Base-by-base conservation (phyloP, 768 basidiomycete genomes). In the Kwoniella sp. region DNA sequence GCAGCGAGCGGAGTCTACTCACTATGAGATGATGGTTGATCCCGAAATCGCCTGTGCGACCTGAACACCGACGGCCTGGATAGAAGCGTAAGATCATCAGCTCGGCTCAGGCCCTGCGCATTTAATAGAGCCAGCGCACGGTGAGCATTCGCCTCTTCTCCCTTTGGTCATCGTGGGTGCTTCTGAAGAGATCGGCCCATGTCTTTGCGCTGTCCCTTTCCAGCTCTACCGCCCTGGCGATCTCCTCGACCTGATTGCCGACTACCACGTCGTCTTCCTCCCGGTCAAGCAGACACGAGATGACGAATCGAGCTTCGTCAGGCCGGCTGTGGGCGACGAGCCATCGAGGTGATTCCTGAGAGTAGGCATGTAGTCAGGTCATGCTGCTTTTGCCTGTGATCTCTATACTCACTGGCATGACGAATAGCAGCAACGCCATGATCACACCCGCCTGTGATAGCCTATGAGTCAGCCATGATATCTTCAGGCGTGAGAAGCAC, bases 141-240 rank as follows among this genome's bases (percentile, higher is more conserved):
- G 58, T 60, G 15, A 50, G 25, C 42, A 60, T 55, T 32, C 58
- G 38, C 20, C 53, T 3, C 44, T 60, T 60, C 47, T 55, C 58
- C 15, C 58, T 53, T 27, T 55, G 51, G 9, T 42, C 58, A 46
- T 55, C 53, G 19, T 42, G 31, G 5, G 48, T 42, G 19, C 41
- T 42, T 32, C 29, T 51, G 38, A 59, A 53, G 46, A 59, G 31
- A 22, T 59, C 57, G 9, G 28, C 28, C 57, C 57, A 59, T 1
- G 36, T 28, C 27, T 28, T 47, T 8, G 40, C 57, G 20, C 36
- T 32, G 22, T 49, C 51, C 22, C 38, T 51, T 31, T 59, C 57
- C 14, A 59, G 37, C 17, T 42, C 27, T 26, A 59, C 52, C 4
- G 57, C 57, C 3, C 51, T 38, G 20, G 42, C 32, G 37, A 59